These are phyloP conservation scores for Rubus idaeus DNA, from an alignment of 306 rosid genomes.

Conservation along the genomic window DNA sequence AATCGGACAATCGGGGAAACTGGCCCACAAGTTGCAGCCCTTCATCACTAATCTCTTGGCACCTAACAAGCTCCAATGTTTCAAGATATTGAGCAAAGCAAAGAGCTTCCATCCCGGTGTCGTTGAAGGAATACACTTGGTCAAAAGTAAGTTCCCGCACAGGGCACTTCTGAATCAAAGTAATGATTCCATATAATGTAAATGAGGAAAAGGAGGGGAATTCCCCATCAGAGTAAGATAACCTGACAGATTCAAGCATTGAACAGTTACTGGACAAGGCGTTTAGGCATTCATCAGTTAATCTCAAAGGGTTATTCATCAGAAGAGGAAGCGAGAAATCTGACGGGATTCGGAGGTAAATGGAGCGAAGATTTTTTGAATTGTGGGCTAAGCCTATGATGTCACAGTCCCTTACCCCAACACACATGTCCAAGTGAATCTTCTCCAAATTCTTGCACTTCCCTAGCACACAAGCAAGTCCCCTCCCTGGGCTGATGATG, in stretches of 20 bases:
- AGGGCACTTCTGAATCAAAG: constrained; percentile 61
- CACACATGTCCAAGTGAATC: constrained; percentile 85
- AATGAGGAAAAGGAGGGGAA: constrained; percentile 80
- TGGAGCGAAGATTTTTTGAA: constrained; percentile 58
- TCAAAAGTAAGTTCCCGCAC: constrained; percentile 67
- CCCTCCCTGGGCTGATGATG: constrained; percentile 90
- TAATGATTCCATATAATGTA: constrained; percentile 67
- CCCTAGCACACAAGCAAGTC: constrained; percentile 80
- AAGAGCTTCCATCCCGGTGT: constrained; percentile 84
- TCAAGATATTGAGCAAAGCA: constrained; percentile 68
- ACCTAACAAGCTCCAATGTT: constrained; percentile 69
- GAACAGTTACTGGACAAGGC: constrained; percentile 76
- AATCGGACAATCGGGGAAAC: constrained; percentile 48
- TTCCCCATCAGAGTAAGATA: constrained; percentile 82
- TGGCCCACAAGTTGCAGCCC: constrained; percentile 82
- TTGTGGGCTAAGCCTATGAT: constrained; percentile 63
- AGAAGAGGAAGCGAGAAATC: constrained; percentile 78
- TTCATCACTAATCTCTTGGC: constrained; percentile 87
- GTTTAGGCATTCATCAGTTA: constrained; percentile 78
- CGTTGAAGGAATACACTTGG: constrained; percentile 83
- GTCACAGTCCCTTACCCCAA: constrained; percentile 83
- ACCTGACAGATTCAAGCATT: constrained; percentile 67
- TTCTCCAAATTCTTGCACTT: constrained; percentile 78
- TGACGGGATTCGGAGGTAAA: constrained; percentile 74
- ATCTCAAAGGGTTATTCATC: constrained; percentile 54